Conservation (phyloP, 1,139 yeast species). For the Blastobotrys capitulatus region DNA sequence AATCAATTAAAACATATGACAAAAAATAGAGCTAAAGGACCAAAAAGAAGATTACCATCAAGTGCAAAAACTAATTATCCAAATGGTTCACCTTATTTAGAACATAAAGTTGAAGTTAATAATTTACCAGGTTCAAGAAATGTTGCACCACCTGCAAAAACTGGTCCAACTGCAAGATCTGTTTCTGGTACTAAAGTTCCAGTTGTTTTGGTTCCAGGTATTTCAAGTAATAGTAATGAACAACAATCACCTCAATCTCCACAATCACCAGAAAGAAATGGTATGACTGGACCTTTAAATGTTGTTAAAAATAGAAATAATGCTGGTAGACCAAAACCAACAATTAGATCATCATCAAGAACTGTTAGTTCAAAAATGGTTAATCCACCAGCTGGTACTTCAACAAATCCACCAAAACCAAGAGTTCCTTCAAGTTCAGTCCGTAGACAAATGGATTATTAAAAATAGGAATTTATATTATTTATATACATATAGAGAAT, state of each 20-base stretch:
- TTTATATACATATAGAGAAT: too few relatives aligned
- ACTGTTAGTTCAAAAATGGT: slow-evolving; percentile 17
- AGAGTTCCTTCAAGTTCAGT: slow-evolving; percentile 18
- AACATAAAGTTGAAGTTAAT: not conserved
- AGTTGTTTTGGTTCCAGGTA: slow-evolving; percentile 2
- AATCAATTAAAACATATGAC: slow-evolving; percentile 51
- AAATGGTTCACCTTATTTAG: not conserved
- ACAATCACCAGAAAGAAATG: not conserved
- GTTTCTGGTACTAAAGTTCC: slow-evolving; percentile 1
- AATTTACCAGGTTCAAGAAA: not conserved
- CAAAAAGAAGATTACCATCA: slow-evolving; percentile 64
- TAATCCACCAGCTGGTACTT: not conserved
- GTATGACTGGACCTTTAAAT: slow-evolving; percentile 7
- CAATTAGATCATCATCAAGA: slow-evolving; percentile 25
- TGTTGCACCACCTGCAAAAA: not conserved
- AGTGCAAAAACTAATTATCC: slow-evolving; percentile 18
- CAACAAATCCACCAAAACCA: slow-evolving; percentile 13
- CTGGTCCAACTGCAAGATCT: slow-evolving; percentile 1
- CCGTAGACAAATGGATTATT: not conserved
- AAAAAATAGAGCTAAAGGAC: slow-evolving; percentile 65
- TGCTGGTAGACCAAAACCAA: slow-evolving; percentile 20
- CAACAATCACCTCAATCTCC: too few relatives aligned
- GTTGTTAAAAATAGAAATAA: slow-evolving; percentile 12
- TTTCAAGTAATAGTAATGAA: not conserved
- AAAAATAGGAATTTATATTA: not conserved